Evolutionary conservation across 164 flowering plant genomes (phyloP).

Genomic region (Akebia trifoliata): DNA sequence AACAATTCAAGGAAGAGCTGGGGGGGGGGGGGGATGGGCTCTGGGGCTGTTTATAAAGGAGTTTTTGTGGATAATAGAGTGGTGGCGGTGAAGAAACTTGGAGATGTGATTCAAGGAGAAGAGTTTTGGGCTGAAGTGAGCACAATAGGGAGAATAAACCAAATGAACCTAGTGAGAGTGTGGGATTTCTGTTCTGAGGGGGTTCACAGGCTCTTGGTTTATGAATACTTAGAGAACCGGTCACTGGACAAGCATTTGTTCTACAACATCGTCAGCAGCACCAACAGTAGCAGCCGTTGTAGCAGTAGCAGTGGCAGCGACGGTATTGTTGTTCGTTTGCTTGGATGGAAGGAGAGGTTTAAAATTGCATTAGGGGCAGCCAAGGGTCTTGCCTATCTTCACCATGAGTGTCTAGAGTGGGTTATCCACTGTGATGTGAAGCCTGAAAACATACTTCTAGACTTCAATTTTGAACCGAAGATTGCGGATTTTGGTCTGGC

Average conservation of each 20-base stretch:
- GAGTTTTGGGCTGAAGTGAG: constrained; percentile 30
- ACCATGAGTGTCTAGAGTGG: constrained; percentile 10
- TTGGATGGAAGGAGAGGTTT: constrained; percentile 11
- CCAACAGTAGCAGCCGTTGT: too few relatives aligned
- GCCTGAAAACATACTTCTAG: constrained; percentile 12
- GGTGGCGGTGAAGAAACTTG: constrained; percentile 21
- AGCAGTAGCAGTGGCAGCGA: too few relatives aligned
- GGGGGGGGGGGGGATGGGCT: constrained; percentile 26
- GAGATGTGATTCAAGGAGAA: constrained; percentile 20
- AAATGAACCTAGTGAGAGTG: constrained; percentile 26
- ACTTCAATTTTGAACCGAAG: constrained; percentile 14
- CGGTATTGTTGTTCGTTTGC: not conserved
- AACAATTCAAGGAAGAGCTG: constrained; percentile 17
- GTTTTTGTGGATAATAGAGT: constrained; percentile 16
- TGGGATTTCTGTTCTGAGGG: constrained; percentile 23
- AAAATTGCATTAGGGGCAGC: constrained; percentile 9
- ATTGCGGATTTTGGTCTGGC: constrained; percentile 22
- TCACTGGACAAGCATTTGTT: constrained; percentile 20
- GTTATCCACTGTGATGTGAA: constrained; percentile 7
- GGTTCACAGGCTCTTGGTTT: constrained; percentile 15
- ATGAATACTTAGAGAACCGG: constrained; percentile 18
- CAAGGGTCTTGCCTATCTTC: constrained; percentile 12
- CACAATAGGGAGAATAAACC: constrained; percentile 21
- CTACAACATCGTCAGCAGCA: not conserved
- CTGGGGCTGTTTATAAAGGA: constrained; percentile 18